Percentiles rank a stretch among this genome's conserved stretches.
Evolutionary conservation across 2,329 filamentous ascomycete genomes (phyloP).

Genomic region (Talaromyces verruculosus): DNA sequence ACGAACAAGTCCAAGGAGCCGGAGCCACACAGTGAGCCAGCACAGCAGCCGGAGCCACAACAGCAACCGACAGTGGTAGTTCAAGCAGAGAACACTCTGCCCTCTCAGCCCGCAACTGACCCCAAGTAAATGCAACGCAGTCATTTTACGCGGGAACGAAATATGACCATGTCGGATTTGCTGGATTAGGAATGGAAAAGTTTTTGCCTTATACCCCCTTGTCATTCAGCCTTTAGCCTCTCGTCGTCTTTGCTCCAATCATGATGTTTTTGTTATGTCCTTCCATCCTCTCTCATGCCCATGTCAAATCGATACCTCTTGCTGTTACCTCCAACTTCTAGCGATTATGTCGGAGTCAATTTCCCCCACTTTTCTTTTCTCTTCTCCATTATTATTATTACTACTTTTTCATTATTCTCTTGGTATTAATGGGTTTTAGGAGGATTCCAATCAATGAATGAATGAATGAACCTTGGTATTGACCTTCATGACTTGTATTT

Average conservation of each 20-base stretch:
- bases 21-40: neutral
- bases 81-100: neutral
- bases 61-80: constrained; percentile 1
- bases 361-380: neutral
- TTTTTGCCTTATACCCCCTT: constrained; percentile 20
- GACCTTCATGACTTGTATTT: constrained; percentile 9
- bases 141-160: neutral
- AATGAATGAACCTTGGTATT: constrained; percentile 1
- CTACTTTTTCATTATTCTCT: constrained; percentile 4
- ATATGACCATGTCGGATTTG: constrained; percentile 9
- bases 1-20: constrained; percentile 9
- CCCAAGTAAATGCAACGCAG: constrained; percentile 4
- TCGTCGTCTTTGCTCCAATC: constrained; percentile 7
- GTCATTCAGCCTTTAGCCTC: constrained; percentile 15
- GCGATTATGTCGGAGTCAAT: constrained; percentile 13
- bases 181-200: constrained; percentile 15
- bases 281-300: neutral
- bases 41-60: neutral
- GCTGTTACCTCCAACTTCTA: constrained; percentile 18
- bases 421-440: neutral
- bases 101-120: neutral
- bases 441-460: neutral
- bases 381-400: constrained; percentile 8
- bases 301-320: constrained; percentile 13
- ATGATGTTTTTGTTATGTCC: constrained; percentile 10